Percentiles rank a stretch among this genome's conserved stretches.
These are phyloP conservation scores for Boletellus sp. DNA, from an alignment of 1,284 basidiomycete species.

Conservation along the genomic window DNA sequence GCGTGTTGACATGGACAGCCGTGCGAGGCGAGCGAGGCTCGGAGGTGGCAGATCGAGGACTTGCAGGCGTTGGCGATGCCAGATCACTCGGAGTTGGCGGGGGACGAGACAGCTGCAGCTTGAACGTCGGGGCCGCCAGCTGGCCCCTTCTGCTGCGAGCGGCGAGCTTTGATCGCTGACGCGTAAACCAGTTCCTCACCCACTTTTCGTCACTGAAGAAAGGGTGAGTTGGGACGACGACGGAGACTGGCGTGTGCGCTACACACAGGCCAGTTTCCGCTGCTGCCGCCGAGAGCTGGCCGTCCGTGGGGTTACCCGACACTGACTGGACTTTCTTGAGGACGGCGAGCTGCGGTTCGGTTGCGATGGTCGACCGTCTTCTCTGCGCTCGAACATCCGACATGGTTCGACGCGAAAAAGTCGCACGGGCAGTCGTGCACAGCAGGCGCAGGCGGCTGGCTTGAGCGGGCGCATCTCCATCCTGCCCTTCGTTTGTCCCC, in stretches of 20 bases:
- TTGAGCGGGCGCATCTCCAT: neutral
- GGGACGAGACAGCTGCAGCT: constrained; percentile 5
- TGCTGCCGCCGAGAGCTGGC: constrained; percentile 21
- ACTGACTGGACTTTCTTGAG: constrained; percentile 25
- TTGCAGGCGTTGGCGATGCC: no score
- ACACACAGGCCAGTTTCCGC: constrained; percentile 33
- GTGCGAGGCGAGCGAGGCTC: neutral
- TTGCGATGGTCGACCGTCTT: constrained; percentile 20
- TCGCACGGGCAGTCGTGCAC: constrained; percentile 17
- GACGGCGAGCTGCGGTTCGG: constrained; percentile 31
- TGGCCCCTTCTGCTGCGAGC: constrained; percentile 11
- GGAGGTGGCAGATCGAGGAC: constrained; percentile 2
- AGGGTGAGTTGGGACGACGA: constrained; percentile 6
- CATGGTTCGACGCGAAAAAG: constrained; percentile 10
- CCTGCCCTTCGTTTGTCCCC: no score
- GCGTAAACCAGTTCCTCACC: constrained; percentile 31
- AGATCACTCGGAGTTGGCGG: no score
- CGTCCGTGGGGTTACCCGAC: constrained; percentile 22
- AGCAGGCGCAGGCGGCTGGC: neutral
- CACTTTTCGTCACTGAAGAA: constrained; percentile 24
- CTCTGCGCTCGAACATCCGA: constrained; percentile 3
- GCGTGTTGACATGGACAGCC: neutral
- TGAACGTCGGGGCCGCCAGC: constrained; percentile 13
- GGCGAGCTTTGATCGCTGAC: constrained; percentile 26
- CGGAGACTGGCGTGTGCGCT: neutral